Evolutionary conservation across 2,329 filamentous ascomycete species (phyloP).

Genomic region (Penicillium brevicompactum): DNA sequence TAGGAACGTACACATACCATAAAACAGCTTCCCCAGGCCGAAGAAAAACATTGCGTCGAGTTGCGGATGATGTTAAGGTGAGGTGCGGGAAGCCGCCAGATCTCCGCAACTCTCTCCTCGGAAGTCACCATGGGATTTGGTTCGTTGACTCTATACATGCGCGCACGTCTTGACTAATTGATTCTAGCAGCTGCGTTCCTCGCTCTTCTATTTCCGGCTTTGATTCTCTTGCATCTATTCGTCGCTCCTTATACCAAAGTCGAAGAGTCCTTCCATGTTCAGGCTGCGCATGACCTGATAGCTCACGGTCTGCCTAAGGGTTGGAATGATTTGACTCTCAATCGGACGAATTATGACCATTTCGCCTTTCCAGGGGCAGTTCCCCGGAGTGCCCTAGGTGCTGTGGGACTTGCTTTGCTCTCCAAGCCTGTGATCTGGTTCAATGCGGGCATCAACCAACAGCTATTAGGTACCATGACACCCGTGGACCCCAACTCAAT

Average conservation of each 20-base stretch:
- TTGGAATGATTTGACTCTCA: constrained; percentile 42
- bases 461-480: constrained; percentile 54
- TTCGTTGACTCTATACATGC: constrained; percentile 13
- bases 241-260: constrained; percentile 91
- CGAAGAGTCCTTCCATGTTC: constrained; percentile 97
- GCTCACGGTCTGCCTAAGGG: constrained; percentile 73
- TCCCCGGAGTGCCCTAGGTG: constrained; percentile 84
- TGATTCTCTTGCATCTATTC: constrained; percentile 70
- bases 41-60: constrained; percentile 66
- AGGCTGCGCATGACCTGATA: constrained; percentile 88
- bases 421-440: constrained; percentile 66
- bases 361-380: constrained; percentile 88
- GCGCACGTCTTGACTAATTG: not conserved
- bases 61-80: constrained; percentile 19
- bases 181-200: constrained; percentile 46
- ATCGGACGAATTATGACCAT: constrained; percentile 78
- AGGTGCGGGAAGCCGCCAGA: constrained; percentile 32
- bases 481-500: not conserved
- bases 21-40: constrained; percentile 70
- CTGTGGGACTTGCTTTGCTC: constrained; percentile 73
- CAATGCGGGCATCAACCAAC: constrained; percentile 59
- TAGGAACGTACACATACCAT: constrained; percentile 53
- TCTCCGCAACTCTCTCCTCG: constrained; percentile 25
- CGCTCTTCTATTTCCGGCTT: constrained; percentile 60
- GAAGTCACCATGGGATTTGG: constrained; percentile 26